Conservation (phyloP, 1,139 yeast species). For the Hansenula lynferdii region DNA sequence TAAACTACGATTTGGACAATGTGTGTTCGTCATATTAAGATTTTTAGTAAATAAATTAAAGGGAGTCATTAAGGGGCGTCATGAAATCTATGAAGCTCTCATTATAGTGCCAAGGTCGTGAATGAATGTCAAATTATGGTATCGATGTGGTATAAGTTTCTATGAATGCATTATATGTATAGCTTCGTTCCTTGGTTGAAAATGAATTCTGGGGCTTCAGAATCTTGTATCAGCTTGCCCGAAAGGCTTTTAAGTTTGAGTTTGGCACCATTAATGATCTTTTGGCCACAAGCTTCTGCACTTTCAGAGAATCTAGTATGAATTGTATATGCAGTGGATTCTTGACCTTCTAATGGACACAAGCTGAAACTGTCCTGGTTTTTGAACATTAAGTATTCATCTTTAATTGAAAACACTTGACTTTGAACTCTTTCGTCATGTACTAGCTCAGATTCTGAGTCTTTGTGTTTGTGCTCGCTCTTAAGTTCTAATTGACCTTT, state of each 20-base stretch:
- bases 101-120: no score
- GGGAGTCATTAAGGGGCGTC: no score
- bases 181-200: background rate
- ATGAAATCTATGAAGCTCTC: no score
- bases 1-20: background rate
- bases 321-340: background rate
- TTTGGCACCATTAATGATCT: constrained; percentile 6
- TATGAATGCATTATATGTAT: background rate
- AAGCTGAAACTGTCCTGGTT: constrained; percentile 7
- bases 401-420: constrained; percentile 12
- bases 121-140: no score
- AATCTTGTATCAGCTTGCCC: constrained; percentile 10
- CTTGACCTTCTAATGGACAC: constrained; percentile 5
- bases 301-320: background rate
- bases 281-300: background rate
- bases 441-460: background rate
- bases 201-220: constrained; percentile 10
- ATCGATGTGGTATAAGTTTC: no score
- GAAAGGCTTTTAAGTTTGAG: constrained; percentile 8
- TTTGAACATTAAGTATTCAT: constrained; percentile 10
- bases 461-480: background rate
- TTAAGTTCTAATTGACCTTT: background rate
- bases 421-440: background rate
- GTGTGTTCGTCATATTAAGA: no score
- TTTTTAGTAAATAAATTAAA: no score